These are phyloP conservation scores for Marchantia paleacea DNA, from an alignment of 225 moss, liverwort and hornwort genomes.

Conservation along the genomic window DNA sequence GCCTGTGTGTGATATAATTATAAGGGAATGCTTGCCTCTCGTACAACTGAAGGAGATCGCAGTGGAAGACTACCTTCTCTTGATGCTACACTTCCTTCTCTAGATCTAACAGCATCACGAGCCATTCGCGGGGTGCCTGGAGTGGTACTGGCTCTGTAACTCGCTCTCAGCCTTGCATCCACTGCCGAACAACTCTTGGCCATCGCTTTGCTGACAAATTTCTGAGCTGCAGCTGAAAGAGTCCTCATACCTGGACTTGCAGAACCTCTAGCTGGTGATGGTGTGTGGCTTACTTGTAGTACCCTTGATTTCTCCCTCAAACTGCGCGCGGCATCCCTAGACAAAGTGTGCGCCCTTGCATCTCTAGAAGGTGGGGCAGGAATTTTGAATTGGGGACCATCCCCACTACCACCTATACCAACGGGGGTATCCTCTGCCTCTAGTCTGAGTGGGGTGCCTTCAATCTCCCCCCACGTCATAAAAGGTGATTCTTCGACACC, in stretches of 20 bases:
- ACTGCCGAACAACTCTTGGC: slow-evolving; percentile 80
- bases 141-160: slow-evolving; percentile 76
- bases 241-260: slow-evolving; percentile 60
- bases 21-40: slow-evolving; percentile 28
- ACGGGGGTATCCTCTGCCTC: slow-evolving; percentile 97
- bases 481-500: slow-evolving; percentile 95
- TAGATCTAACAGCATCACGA: slow-evolving; percentile 52
- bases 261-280: slow-evolving; percentile 67
- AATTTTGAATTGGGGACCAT: slow-evolving; percentile 97
- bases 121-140: slow-evolving; percentile 71
- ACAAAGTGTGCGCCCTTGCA: slow-evolving; percentile 92
- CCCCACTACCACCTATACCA: slow-evolving; percentile 94
- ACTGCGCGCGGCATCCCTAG: slow-evolving; percentile 83
- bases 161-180: slow-evolving; percentile 93
- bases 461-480: slow-evolving; percentile 99
- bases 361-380: slow-evolving; percentile 95
- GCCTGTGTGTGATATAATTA: not conserved
- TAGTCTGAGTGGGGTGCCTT: slow-evolving; percentile 88
- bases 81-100: slow-evolving; percentile 58
- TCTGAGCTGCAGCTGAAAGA: slow-evolving; percentile 93
- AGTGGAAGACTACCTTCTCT: slow-evolving; percentile 68
- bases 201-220: slow-evolving; percentile 95
- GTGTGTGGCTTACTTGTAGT: slow-evolving; percentile 49
- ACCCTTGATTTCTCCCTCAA: slow-evolving; percentile 76
- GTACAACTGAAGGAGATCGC: slow-evolving; percentile 66